Percentiles rank a stretch among this genome's conserved stretches.
Evolutionary conservation across 2,329 filamentous ascomycete genomes (phyloP).

Genomic region (Colletotrichum camelliae): DNA sequence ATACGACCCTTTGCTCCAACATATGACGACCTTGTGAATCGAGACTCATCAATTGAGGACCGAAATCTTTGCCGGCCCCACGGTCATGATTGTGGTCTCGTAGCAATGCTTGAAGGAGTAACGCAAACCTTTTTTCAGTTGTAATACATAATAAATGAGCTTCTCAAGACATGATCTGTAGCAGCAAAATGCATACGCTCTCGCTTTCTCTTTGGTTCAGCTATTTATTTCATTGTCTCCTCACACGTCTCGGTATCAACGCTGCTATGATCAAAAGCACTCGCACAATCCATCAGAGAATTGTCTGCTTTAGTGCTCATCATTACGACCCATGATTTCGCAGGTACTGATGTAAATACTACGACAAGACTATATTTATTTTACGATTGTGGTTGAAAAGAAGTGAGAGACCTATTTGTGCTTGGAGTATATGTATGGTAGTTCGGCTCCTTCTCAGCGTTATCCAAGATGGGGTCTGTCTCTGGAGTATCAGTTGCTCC

Average conservation of each 20-base stretch:
- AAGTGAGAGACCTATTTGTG: background rate
- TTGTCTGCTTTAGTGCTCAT: background rate
- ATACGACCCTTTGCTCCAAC: no score
- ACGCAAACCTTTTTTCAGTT: no score
- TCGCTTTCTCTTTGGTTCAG: rapidly evolving
- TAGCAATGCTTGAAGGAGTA: no score
- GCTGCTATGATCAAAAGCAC: rapidly evolving
- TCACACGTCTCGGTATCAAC: no score
- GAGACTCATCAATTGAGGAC: no score
- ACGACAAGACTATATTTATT: background rate
- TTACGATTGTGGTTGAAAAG: background rate
- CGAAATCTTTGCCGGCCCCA: no score
- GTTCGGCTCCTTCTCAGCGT: background rate
- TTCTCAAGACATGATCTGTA: no score
- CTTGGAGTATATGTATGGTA: no score
- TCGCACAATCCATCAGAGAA: background rate
- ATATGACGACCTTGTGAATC: no score
- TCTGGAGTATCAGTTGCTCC: background rate
- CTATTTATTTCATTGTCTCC: rapidly evolving
- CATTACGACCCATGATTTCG: background rate
- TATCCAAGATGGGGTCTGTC: background rate
- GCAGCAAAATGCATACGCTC: no score
- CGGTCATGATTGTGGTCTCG: no score
- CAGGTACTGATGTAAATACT: rapidly evolving
- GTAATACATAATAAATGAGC: no score